These are phyloP conservation scores for Phalaenopsis aphrodite DNA, from an alignment of 106 monocot genomes.

Conservation along the genomic window DNA sequence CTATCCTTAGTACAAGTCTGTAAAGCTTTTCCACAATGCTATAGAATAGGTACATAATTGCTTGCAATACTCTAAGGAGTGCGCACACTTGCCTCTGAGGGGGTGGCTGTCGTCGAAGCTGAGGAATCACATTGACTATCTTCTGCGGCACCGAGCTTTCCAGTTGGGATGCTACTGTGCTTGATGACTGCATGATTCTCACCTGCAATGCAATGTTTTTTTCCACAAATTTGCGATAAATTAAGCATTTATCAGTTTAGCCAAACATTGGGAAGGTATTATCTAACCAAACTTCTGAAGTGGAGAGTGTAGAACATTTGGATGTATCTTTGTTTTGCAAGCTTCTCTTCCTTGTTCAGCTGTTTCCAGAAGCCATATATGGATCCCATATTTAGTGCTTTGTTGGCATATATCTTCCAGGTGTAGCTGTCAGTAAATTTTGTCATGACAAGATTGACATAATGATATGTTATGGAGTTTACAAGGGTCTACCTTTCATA, in stretches of 20 bases:
- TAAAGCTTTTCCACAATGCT: slow-evolving; percentile 7
- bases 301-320: slow-evolving; percentile 89
- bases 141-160: neutral
- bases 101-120: neutral
- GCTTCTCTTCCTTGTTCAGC: slow-evolving; percentile 71
- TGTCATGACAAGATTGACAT: neutral
- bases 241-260: neutral
- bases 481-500: slow-evolving; percentile 60
- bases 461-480: neutral
- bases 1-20: slow-evolving; percentile 6
- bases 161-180: neutral
- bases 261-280: neutral
- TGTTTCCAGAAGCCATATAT: slow-evolving; percentile 73
- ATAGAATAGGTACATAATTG: neutral
- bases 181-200: neutral
- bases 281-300: slow-evolving; percentile 52
- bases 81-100: slow-evolving; percentile 8
- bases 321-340: slow-evolving; percentile 65
- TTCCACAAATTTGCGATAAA: neutral
- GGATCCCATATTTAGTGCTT: slow-evolving; percentile 81
- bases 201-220: neutral
- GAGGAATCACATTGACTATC: neutral
- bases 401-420: slow-evolving; percentile 97
- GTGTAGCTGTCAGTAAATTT: slow-evolving; percentile 50
- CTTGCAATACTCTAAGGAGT: neutral